Evolutionary conservation across 768 basidiomycete species (phyloP), one percentile per base, ranked within the genome.

Genomic region (Tricholoma hemisulphureum): DNA sequence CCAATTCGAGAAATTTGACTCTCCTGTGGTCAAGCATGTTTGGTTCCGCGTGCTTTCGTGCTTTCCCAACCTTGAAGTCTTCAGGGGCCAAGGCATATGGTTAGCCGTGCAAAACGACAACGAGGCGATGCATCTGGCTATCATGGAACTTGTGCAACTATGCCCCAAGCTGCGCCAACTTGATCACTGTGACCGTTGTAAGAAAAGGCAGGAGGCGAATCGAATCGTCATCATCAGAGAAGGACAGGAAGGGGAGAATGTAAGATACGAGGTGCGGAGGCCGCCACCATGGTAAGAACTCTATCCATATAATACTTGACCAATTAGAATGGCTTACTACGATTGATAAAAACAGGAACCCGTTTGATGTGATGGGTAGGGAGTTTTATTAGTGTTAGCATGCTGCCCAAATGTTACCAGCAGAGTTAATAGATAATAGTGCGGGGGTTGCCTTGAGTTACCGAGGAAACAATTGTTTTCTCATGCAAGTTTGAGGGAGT

Each of bases 1-100:
- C n/a, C n/a, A n/a, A n/a, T n/a, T n/a, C n/a, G n/a, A n/a, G n/a
- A n/a, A n/a, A n/a, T n/a, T n/a, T n/a, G n/a, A n/a, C n/a, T n/a
- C n/a, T n/a, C n/a, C n/a, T n/a, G n/a, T n/a, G n/a, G n/a, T n/a
- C n/a, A n/a, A 79, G 77, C 71, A 75, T 11, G 65, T 70, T 24
- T 76, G 79, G 72, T 64, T 82, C 11, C 65, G 70, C 31, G 66
- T 79, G 13, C 65, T 83, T 0, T 70, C 77, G 1, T 69, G 64
- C 13, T 81, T 82, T 58, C 61, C 61, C 3, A 72, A 75, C 14
- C 76, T 83, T 11, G 70, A 79, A 61, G 74, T 77, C 0, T 77
- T 82, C 59, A 72, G 75, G 39, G 79, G 80, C 10, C 59, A 64
- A 26, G 77, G 73, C 13, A 64, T 80, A 1, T 83, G 81, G 81